Base-by-base conservation (phyloP, 176 grass and related monocot genomes). In the Hyparrhenia diplandra region DNA sequence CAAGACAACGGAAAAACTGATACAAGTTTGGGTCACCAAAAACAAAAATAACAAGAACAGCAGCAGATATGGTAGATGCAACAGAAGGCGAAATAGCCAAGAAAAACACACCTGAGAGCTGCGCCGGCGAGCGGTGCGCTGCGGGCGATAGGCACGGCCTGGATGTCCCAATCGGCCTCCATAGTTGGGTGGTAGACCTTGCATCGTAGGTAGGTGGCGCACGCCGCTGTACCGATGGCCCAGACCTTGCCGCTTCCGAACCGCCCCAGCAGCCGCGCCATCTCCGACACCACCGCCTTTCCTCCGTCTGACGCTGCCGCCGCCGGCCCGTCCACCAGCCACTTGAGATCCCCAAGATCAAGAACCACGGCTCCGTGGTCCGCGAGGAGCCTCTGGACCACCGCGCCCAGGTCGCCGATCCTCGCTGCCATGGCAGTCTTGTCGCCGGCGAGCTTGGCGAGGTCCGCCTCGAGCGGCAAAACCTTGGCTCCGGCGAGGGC, bases 121-220 rank as follows among this genome's bases (percentile, higher is more conserved):
- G 61, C 51, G 42, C 69, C 52, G 36, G 71, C 35, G 40, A 86
- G 69, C 32, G 68, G 84, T 42, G 54, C 47, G 46, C 78, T 54
- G 51, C 52, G 74, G 71, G 93, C 80, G 27, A 96, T 85, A 11
- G 87, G 60, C 74, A 99, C 85, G 1, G 77, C 87, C 18, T 93
- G 93, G 73, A 99, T 89, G 72, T 99, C 91, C 93, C 91, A 94
- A 10, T 99, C 91, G 27, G 78, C 75, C 59, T 99, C 97, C 83
- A 99, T 92, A 23, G 78, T 30, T 1, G 87, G 69, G 74, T 99
- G 55, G 80, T 96, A 88, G 67, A 99, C 78, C 80, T 90, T 88
- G 58, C 90, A 96, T 2, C 93, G 83, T 23, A 99, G 69, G 76
- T 99, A 99, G 1, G 97, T 99, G 27, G 90, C 78, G 51, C 82